A percentile compares a stretch with the other conserved stretches of the same genome.
These are phyloP conservation scores for Aspergillus ochraceus DNA, from an alignment of 2,329 filamentous ascomycete genomes.

Conservation along the genomic window DNA sequence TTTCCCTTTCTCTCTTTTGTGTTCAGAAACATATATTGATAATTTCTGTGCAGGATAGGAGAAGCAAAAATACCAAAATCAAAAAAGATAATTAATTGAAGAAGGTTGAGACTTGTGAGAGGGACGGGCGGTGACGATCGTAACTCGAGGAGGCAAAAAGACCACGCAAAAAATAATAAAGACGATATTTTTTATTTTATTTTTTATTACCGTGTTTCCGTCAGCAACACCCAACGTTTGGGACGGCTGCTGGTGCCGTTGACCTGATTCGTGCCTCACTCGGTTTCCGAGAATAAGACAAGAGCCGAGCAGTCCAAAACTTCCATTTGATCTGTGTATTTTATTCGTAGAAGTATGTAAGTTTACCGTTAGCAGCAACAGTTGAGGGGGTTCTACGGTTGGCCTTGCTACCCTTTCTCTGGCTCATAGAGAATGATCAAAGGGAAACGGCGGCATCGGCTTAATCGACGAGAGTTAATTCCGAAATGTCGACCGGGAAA, in stretches of 20 bases:
- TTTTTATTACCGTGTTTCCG: conserved; percentile 1
- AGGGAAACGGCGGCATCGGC: conserved; percentile 19
- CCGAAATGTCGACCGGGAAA: conserved; percentile 22
- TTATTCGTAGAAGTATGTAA: not conserved
- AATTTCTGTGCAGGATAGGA: not conserved
- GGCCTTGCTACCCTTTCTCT: conserved; percentile 4
- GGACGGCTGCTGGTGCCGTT: conserved; percentile 19
- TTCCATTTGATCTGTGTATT: conserved; percentile 3
- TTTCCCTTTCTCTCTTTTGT: not conserved
- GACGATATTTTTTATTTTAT: not conserved
- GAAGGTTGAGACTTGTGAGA: conserved; percentile 16
- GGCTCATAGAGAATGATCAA: conserved; percentile 14
- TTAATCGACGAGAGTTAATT: conserved; percentile 17
- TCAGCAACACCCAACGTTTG: conserved; percentile 17
- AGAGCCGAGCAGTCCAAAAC: conserved; percentile 14
- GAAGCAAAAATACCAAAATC: conserved; percentile 7
- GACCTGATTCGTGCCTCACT: conserved; percentile 23
- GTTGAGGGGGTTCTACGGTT: conserved; percentile 2
- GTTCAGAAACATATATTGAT: conserved; percentile 3
- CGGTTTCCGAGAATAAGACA: conserved; percentile 17
- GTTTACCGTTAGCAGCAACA: conserved; percentile 9
- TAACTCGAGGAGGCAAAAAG: conserved; percentile 24
- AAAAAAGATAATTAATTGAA: conserved; percentile 17
- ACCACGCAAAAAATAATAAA: conserved; percentile 11
- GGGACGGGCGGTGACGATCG: conserved; percentile 23